These are phyloP conservation scores for Pachysolen tannophilus DNA, from an alignment of 805 yeast genomes.

Conservation along the genomic window DNA sequence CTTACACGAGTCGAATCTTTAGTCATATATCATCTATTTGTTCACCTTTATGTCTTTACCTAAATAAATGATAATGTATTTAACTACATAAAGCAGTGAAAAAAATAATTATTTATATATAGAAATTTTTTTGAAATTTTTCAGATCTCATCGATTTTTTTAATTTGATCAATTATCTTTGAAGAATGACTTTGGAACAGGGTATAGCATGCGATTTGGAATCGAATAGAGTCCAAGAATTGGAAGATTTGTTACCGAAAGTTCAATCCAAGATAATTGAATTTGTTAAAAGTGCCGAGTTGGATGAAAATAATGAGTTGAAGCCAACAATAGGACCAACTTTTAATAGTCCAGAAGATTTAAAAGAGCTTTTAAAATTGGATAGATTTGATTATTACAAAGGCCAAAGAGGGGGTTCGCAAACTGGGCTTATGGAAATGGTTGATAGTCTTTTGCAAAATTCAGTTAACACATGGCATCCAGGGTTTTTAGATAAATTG, in stretches of 20 bases:
- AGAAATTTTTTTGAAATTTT: no score
- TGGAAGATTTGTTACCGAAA: conserved; percentile 44
- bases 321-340: conserved; percentile 41
- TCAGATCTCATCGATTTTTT: no score
- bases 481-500: conserved; percentile 76
- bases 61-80: no score
- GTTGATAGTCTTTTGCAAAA: conserved; percentile 48
- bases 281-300: conserved; percentile 39
- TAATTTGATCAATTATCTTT: no score
- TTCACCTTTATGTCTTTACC: no score
- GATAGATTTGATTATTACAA: conserved; percentile 16
- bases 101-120: no score
- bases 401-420: conserved; percentile 27
- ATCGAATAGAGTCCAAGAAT: conserved; percentile 42
- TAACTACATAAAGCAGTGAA: no score
- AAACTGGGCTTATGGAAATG: conserved; percentile 15
- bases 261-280: conserved; percentile 43
- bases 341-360: conserved; percentile 38
- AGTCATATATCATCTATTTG: no score
- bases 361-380: conserved; percentile 28
- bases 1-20: no score
- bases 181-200: no score
- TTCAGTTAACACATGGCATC: conserved; percentile 81
- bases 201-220: conserved; percentile 34
- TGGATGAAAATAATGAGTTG: conserved; percentile 20